Conservation (phyloP, 2,329 filamentous ascomycete genomes). For the Fusarium fujikuroi region DNA sequence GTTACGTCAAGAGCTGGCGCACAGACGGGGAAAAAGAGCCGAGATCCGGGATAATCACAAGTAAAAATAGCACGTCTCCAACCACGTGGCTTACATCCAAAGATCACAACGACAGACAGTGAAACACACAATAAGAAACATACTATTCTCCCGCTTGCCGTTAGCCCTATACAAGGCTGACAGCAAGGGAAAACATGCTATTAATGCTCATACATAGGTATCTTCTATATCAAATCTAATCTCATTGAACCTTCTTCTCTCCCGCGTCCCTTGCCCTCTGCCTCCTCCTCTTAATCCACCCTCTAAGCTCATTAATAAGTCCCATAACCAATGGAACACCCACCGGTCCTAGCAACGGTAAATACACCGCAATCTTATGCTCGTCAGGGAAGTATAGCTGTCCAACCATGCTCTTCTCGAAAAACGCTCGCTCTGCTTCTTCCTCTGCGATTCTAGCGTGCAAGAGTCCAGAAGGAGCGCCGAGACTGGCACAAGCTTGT, state of each 20-base stretch:
- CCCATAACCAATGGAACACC: slow-evolving; percentile 90
- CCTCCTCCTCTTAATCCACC: slow-evolving; percentile 62
- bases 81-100: background rate
- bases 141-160: background rate
- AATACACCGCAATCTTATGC: slow-evolving; percentile 96
- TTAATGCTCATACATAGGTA: slow-evolving; percentile 26
- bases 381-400: slow-evolving; percentile 99
- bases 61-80: background rate
- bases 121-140: background rate
- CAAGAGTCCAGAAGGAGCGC: slow-evolving; percentile 73
- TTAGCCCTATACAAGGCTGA: background rate
- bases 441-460: slow-evolving; percentile 87
- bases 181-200: background rate
- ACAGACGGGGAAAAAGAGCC: slow-evolving; percentile 30
- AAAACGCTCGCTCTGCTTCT: slow-evolving; percentile 93
- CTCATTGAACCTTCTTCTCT: slow-evolving; percentile 52
- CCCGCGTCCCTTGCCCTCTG: slow-evolving; percentile 55
- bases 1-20: slow-evolving; percentile 28
- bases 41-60: slow-evolving; percentile 15
- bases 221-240: slow-evolving; percentile 12
- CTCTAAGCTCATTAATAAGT: slow-evolving; percentile 81
- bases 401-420: slow-evolving; percentile 98
- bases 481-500: slow-evolving; percentile 78
- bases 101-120: background rate
- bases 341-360: slow-evolving; percentile 89